phyloP scores from a whole-genome alignment of 495 filamentous ascomycete species.

The Tuber microsphaerosporum region DNA sequence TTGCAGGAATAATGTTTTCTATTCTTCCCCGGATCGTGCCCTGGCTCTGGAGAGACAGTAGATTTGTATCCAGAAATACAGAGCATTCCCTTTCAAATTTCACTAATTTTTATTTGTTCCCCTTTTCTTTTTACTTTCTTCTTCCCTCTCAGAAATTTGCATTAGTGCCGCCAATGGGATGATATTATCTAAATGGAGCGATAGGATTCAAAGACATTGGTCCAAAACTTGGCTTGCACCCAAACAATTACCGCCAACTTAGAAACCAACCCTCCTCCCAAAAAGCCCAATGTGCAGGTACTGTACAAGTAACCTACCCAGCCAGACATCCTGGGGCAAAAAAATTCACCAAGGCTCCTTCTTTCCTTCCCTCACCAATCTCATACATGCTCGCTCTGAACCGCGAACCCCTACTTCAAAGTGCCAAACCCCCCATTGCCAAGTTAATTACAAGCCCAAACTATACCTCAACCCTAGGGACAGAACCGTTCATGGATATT shows the following conservation, averaged over 20 bases:
- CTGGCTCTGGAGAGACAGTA: not conserved
- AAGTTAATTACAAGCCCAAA: not conserved
- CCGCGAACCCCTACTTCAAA: not conserved
- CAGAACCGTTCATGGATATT: not conserved
- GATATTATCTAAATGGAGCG: not conserved
- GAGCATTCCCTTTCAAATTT: not conserved
- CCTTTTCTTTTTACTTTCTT: not conserved
- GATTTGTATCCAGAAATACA: not conserved
- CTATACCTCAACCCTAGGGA: not conserved
- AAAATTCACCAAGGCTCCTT: not conserved
- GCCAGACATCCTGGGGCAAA: not conserved
- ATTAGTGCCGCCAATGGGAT: not conserved
- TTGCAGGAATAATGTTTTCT: not conserved
- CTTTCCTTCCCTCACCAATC: not conserved
- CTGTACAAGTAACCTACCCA: not conserved
- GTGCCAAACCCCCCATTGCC: not conserved
- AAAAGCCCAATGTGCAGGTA: not conserved
- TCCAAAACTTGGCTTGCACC: not conserved
- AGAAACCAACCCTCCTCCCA: not conserved
- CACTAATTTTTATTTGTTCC: not conserved
- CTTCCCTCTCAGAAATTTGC: not conserved
- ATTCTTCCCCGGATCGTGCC: not conserved
- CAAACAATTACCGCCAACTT: not conserved
- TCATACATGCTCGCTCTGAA: not conserved
- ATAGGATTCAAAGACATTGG: not conserved